Base-by-base conservation (phyloP, 176 grass and related monocot species). In the Carex parvula region DNA sequence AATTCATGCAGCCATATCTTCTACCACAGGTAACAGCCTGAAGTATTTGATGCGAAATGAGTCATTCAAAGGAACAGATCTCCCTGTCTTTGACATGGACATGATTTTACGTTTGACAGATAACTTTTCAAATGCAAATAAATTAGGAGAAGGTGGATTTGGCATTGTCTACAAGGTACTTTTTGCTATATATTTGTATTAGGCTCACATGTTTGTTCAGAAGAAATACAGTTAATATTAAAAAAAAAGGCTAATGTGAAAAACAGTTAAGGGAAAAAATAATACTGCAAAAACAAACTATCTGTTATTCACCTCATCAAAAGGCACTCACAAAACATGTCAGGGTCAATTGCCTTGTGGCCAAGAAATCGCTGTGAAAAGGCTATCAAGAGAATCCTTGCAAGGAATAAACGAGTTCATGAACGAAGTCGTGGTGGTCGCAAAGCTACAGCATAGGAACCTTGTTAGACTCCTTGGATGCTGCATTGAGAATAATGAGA, bases 151-250 rank as follows among this genome's bases (percentile, higher is more conserved):
- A 85, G 89, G 92, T 44, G 87, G 89, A 24, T 94, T 89, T 17
- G 92, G 88, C 59, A 85, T 84, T 18, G 90, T 92, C 69, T 90
- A 88, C 56, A 89, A 88, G 92, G 90, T 94, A 88, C 69, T 52
- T 17, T 50, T 86, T 21, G 30, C 29, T 54, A 32, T 42, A 39
- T 39, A 39, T 39, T 39, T 81, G 20, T 30, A 69, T 55, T 6
- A 39, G 7, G 15, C 7, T 53, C 79, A 15, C 44, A 82, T 66
- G 35, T n/a, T 24, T 39, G 37, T 63, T 71, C 7, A 60, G 6
- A 41, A 81, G n/a, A 41, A 81, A 41, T 61, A 24, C 35, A 8
- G 26, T 26, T 26, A 26, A 26, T 26, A 5, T 56, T 78, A 8
- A 56, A 52, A 18, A 10, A 10, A 48, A 78, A 29, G 21, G 6